A percentile compares a stretch with the other conserved stretches of the same genome.
Evolutionary conservation across 768 basidiomycete genomes (phyloP).

Genomic region (Pilatotrama ljubarskyi): DNA sequence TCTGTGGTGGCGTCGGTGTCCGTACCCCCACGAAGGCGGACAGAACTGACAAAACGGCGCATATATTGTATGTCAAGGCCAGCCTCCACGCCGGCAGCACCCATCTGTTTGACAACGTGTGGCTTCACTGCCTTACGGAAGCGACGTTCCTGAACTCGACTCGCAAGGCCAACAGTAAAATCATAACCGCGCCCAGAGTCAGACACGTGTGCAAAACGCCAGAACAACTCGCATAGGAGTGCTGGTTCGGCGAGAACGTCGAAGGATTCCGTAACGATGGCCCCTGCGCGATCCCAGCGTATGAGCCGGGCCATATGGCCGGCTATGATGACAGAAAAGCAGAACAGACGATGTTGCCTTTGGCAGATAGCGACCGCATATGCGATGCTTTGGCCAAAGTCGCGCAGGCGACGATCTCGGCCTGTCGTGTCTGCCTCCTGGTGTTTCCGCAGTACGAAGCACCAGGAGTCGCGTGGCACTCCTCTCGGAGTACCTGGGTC

Average conservation of each 20-base stretch:
- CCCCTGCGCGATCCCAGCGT: slow-evolving; percentile 35
- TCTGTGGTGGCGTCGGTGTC: background rate
- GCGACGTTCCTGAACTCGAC: too few relatives aligned
- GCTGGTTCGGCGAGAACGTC: slow-evolving; percentile 22
- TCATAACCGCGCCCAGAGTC: slow-evolving; percentile 28
- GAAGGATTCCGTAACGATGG: slow-evolving; percentile 32
- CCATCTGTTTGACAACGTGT: background rate
- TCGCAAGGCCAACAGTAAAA: background rate
- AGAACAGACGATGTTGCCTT: background rate
- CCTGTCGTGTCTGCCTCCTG: too few relatives aligned
- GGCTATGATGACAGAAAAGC: background rate
- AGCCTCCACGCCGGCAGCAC: background rate
- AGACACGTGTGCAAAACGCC: slow-evolving; percentile 26
- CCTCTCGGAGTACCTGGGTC: background rate
- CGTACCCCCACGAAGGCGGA: too few relatives aligned
- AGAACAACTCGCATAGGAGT: slow-evolving; percentile 32
- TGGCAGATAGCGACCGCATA: background rate
- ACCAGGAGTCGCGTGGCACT: background rate
- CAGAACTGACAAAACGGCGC: background rate
- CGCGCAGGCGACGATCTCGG: background rate
- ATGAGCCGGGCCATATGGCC: slow-evolving; percentile 30
- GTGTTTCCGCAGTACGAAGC: background rate
- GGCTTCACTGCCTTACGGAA: background rate
- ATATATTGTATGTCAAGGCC: background rate
- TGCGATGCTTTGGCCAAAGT: background rate